Evolutionary conservation across 257 asterid genomes (phyloP).

Genomic region (Gentiana dahurica): DNA sequence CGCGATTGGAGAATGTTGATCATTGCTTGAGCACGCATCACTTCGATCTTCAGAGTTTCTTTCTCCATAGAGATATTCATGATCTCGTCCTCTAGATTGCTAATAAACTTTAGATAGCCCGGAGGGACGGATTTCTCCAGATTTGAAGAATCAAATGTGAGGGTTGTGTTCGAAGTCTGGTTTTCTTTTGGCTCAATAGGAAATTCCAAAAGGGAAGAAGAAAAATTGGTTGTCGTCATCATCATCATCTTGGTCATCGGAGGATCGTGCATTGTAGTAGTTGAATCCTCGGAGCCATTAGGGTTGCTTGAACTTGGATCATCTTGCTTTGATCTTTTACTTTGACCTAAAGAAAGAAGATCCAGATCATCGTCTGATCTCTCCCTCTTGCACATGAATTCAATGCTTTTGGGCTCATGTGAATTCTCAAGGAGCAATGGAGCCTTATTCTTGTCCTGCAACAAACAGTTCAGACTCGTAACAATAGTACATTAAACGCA

Average conservation of each 20-base stretch:
- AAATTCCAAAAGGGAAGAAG: slow-evolving; percentile 52
- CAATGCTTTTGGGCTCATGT: slow-evolving; percentile 24
- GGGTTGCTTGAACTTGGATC: slow-evolving; percentile 81
- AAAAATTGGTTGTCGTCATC: slow-evolving; percentile 35
- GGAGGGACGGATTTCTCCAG: slow-evolving; percentile 94
- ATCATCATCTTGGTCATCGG: slow-evolving; percentile 7
- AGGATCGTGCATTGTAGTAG: slow-evolving; percentile 78
- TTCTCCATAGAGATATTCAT: slow-evolving; percentile 73
- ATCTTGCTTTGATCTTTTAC: slow-evolving; percentile 58
- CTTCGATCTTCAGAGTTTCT: slow-evolving; percentile 76
- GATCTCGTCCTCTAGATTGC: slow-evolving; percentile 72
- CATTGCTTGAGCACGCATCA: slow-evolving; percentile 91
- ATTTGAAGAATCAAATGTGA: slow-evolving; percentile 71
- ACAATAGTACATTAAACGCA: too few relatives aligned
- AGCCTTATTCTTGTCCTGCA: slow-evolving; percentile 49
- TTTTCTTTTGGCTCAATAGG: slow-evolving; percentile 55
- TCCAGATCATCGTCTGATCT: slow-evolving; percentile 47
- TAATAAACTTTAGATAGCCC: slow-evolving; percentile 73
- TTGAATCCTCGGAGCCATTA: slow-evolving; percentile 90
- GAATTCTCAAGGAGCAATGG: slow-evolving; percentile 30
- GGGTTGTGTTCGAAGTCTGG: slow-evolving; percentile 19
- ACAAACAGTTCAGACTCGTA: background rate
- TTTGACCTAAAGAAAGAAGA: slow-evolving; percentile 49
- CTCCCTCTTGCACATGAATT: slow-evolving; percentile 80
- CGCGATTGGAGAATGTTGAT: slow-evolving; percentile 77